Evolutionary conservation across 1,139 yeast species (phyloP), one percentile per base, ranked within the genome.

Genomic region (Casaregolazyma suthepensis): DNA sequence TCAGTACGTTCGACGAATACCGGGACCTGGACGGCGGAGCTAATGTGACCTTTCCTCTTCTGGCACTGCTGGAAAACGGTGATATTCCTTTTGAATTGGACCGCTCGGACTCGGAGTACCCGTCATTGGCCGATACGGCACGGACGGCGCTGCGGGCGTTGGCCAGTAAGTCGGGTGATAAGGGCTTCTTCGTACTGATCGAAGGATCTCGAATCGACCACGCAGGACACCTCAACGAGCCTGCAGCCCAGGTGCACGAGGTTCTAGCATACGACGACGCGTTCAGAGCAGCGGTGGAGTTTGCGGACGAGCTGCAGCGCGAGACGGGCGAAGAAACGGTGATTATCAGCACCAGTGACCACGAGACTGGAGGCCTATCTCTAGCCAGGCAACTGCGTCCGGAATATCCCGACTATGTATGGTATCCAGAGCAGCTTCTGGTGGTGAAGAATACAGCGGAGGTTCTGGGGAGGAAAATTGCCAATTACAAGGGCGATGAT

Each of bases 151-250:
- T 88, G 59, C 78, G 74, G 26, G 82, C 89, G 0, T 74, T 89
- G 59, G 90, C 91, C 20, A 79, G 93, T 1, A 71, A 76, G 58
- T n/a, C 35, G 10, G 76, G 84, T 1, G 91, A 87, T 18, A 71
- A 85, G 60, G 96, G 96, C 0, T 88, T 89, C 68, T 88, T 89
- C 71, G 66, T 89, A 51, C 66, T 89, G 67, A 80, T 89, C 56
- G 96, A 89, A 72, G 96, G 96, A 7, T 85, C 94, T 13, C 77
- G 96, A 67, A 88, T 89, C 62, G 96, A 89, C 68, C 96, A 89
- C 67, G 95, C 96, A 3, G 96, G 96, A 43, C 96, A 89, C 67
- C 81, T 79, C 60, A 89, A 89, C 64, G 96, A 89, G 66, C 90
- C 96, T 12, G 88, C 89, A 12, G 93, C 95, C 10, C 96, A 87